Percentiles rank a stretch among this genome's conserved stretches.
These are phyloP conservation scores for Cercospora citrullina DNA, from an alignment of 2,329 filamentous ascomycete species.

Conservation along the genomic window DNA sequence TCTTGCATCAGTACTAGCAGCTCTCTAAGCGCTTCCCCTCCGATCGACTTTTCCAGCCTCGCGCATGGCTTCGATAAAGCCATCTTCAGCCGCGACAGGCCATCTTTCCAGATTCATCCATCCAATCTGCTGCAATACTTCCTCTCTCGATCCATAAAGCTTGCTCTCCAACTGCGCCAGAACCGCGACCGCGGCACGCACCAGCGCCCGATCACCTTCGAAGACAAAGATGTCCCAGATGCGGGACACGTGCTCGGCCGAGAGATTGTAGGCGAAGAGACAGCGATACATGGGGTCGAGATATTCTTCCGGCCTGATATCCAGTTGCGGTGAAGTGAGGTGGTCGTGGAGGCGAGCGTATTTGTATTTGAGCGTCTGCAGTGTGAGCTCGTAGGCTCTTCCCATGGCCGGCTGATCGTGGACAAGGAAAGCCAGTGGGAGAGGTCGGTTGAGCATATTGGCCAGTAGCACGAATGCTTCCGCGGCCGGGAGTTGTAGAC, in stretches of 20 bases:
- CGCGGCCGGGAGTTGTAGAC: conserved; percentile 67
- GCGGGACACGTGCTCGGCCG: conserved; percentile 56
- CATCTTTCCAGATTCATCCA: conserved; percentile 41
- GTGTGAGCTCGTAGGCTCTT: conserved; percentile 67
- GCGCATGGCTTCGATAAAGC: conserved; percentile 41
- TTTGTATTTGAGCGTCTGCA: conserved; percentile 66
- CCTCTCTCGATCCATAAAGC: conserved; percentile 49
- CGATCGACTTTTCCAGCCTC: conserved; percentile 42
- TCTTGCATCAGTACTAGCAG: background rate
- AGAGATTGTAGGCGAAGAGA: conserved; percentile 37
- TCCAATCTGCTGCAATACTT: conserved; percentile 47
- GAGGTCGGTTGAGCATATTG: conserved; percentile 73
- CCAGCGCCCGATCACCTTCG: conserved; percentile 71
- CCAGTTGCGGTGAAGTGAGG: conserved; percentile 49
- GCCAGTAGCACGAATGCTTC: conserved; percentile 70
- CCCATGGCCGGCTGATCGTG: conserved; percentile 67
- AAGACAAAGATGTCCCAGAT: conserved; percentile 83
- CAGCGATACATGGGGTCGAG: conserved; percentile 38
- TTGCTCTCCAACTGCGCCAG: conserved; percentile 55
- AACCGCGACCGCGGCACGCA: conserved; percentile 70
- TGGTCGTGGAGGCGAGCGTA: conserved; percentile 64
- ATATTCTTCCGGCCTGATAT: conserved; percentile 42
- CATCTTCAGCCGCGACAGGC: conserved; percentile 43
- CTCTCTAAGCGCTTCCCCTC: conserved; percentile 14
- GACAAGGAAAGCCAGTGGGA: conserved; percentile 74